A percentile compares a stretch with the other conserved stretches of the same genome.
phyloP scores from a whole-genome alignment of 495 filamentous ascomycete species.

The Entonaema liquescens region DNA sequence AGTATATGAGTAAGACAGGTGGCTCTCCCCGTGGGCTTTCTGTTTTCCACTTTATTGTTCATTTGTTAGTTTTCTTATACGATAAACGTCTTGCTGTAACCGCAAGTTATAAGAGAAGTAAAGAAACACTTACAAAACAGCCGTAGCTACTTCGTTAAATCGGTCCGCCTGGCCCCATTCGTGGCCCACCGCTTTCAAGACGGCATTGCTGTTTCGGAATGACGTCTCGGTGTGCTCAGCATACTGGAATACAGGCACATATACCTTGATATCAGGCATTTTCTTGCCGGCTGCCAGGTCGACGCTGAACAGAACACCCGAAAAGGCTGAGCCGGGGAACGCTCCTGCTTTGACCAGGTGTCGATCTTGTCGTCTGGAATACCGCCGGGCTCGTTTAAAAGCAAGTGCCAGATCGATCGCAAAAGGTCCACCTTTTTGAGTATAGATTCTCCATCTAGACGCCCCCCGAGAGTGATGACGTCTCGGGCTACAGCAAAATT shows the following conservation, averaged over 20 bases:
- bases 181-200: neutral
- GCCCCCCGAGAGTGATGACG: slow-evolving; percentile 10
- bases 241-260: slow-evolving; percentile 13
- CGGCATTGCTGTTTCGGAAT: neutral
- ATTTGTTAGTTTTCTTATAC: neutral
- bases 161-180: slow-evolving; percentile 8
- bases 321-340: neutral
- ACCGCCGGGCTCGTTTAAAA: slow-evolving; percentile 1
- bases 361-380: slow-evolving; percentile 5
- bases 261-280: slow-evolving; percentile 11
- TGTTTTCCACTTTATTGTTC: neutral
- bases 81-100: neutral
- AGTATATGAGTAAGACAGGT: slow-evolving; percentile 1
- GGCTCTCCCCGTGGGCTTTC: slow-evolving; percentile 1
- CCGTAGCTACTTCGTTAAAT: neutral
- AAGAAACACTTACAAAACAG: slow-evolving; percentile 6
- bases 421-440: slow-evolving; percentile 3
- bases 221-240: neutral
- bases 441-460: neutral
- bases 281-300: slow-evolving; percentile 4
- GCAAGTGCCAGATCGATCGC: slow-evolving; percentile 12
- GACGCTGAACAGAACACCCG: slow-evolving; percentile 2
- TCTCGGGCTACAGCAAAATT: slow-evolving; percentile 3
- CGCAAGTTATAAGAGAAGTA: neutral
- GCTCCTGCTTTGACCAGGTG: slow-evolving; percentile 5